These are phyloP conservation scores for Apiospora marii DNA, from an alignment of 2,329 filamentous ascomycete species.

Conservation along the genomic window DNA sequence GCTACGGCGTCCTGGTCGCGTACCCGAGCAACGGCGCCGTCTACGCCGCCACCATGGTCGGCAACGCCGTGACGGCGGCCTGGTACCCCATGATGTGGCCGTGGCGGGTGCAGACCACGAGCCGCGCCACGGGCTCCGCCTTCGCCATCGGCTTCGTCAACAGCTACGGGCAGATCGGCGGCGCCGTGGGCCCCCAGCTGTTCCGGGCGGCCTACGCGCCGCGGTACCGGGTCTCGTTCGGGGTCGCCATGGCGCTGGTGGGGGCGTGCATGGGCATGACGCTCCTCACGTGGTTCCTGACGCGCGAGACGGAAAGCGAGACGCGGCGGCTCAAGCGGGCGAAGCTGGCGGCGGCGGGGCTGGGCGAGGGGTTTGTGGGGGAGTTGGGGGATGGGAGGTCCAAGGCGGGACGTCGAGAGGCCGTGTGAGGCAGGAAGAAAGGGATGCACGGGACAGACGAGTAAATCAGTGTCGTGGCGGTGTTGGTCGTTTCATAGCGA, in stretches of 20 bases:
- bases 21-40: conserved; percentile 55
- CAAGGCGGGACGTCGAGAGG: background rate
- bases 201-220: conserved; percentile 54
- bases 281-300: background rate
- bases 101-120: conserved; percentile 57
- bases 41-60: conserved; percentile 56
- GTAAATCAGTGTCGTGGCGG: background rate
- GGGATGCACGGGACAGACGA: too few relatives aligned
- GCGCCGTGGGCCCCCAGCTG: conserved; percentile 55
- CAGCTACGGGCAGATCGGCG: conserved; percentile 58
- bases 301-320: conserved; percentile 44
- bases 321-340: conserved; percentile 53
- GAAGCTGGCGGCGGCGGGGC: conserved; percentile 49
- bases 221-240: conserved; percentile 53
- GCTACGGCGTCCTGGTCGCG: conserved; percentile 53
- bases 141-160: conserved; percentile 60
- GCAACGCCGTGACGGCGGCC: conserved; percentile 49
- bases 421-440: background rate
- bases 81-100: conserved; percentile 62
- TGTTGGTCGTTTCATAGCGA: too few relatives aligned
- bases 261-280: conserved; percentile 50
- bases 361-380: conserved; percentile 39
- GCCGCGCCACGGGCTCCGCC: conserved; percentile 55
- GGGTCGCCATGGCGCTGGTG: conserved; percentile 52
- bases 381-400: background rate